Conservation (phyloP, 306 rosid genomes). For the Begonia fuchsioides region DNA sequence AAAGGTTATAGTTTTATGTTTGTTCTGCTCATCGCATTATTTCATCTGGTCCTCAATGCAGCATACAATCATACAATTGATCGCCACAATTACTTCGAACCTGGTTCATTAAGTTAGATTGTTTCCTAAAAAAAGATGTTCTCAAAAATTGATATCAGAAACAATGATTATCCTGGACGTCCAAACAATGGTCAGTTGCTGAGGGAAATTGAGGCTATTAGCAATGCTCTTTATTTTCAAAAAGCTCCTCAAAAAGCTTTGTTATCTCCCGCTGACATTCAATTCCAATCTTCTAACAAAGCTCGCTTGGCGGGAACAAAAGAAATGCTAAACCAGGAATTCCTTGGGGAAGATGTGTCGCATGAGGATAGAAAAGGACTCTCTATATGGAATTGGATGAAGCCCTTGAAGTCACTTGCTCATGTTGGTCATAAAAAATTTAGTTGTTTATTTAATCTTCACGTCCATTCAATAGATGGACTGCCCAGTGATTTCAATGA, state of each 20-base stretch:
- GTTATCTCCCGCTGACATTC: constrained; percentile 4
- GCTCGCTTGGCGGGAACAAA: constrained; percentile 18
- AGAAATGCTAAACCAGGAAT: constrained; percentile 15
- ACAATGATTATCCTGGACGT: constrained; percentile 12
- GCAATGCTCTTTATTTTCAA: constrained; percentile 57
- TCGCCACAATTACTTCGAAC: no score
- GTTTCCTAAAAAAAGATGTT: constrained; percentile 15
- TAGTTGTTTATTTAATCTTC: constrained; percentile 41
- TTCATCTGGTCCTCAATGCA: no score
- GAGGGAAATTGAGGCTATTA: constrained; percentile 63
- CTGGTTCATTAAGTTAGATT: constrained; percentile 15
- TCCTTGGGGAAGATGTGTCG: constrained; percentile 21
- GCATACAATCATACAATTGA: no score
- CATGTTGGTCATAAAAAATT: constrained; percentile 46
- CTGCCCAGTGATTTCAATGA: constrained; percentile 37
- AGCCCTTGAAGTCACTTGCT: constrained; percentile 54
- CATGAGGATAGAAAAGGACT: constrained; percentile 28
- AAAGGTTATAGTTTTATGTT: no score
- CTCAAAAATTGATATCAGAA: constrained; percentile 21
- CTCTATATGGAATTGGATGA: constrained; percentile 68
- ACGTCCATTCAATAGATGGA: constrained; percentile 55
- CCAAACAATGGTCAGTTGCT: constrained; percentile 29
- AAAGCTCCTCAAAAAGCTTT: constrained; percentile 25
- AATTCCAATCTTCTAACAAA: constrained; percentile 34
- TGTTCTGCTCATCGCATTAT: no score